phyloP scores from a whole-genome alignment of 345 rosid species.

The Aquilaria malaccensis region DNA sequence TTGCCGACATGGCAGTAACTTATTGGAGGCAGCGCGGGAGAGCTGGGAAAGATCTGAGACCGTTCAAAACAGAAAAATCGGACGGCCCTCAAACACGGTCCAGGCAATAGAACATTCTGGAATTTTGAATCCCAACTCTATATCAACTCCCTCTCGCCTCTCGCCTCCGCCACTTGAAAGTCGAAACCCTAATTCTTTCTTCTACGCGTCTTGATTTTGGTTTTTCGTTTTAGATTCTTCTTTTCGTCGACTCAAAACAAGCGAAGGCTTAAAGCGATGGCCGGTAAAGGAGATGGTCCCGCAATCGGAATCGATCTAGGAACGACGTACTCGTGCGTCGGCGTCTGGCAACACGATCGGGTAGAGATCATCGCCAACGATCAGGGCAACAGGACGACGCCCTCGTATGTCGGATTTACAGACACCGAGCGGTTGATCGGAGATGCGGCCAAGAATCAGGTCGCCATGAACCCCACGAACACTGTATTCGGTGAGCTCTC shows the following conservation, averaged over 20 bases:
- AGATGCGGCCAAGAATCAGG: slow-evolving; percentile 81
- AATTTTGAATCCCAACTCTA: slow-evolving; percentile 23
- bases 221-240: neutral
- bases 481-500: slow-evolving; percentile 57
- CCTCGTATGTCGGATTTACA: slow-evolving; percentile 59
- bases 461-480: slow-evolving; percentile 69
- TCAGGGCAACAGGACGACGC: slow-evolving; percentile 70
- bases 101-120: slow-evolving; percentile 28
- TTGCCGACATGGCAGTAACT: no score
- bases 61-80: slow-evolving; percentile 18
- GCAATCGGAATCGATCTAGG: slow-evolving; percentile 76
- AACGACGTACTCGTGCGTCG: slow-evolving; percentile 69
- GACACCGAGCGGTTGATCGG: slow-evolving; percentile 70
- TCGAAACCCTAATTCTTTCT: slow-evolving; percentile 25
- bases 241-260: slow-evolving; percentile 7
- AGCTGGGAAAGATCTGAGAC: slow-evolving; percentile 11
- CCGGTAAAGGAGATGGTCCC: slow-evolving; percentile 77
- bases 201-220: neutral
- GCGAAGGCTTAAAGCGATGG: slow-evolving; percentile 21
- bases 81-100: slow-evolving; percentile 15
- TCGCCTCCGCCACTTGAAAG: slow-evolving; percentile 1
- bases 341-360: slow-evolving; percentile 79
- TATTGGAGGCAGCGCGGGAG: neutral
- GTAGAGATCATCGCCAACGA: slow-evolving; percentile 77
- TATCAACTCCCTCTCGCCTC: slow-evolving; percentile 9